Percentiles rank a stretch among this genome's conserved stretches.
Conservation (phyloP, 768 basidiomycete genomes). For the Dioszegia hungarica region DNA sequence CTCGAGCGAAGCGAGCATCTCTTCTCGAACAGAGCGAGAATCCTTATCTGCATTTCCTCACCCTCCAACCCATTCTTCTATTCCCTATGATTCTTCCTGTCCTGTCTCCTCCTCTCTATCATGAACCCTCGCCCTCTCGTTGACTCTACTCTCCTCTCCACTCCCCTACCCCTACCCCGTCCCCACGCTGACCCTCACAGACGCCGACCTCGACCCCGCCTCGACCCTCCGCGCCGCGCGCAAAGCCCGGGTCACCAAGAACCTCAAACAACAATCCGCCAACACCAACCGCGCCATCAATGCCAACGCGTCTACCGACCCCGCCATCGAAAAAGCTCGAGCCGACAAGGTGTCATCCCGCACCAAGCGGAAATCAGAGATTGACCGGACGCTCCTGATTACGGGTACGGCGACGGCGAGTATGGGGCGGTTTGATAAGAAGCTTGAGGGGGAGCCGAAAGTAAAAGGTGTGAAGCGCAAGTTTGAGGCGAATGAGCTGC, state of each 20-base stretch:
- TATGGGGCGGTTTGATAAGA: constrained; percentile 86
- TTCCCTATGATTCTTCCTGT: too few relatives aligned
- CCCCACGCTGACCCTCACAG: constrained; percentile 52
- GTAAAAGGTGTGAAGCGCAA: constrained; percentile 81
- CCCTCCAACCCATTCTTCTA: too few relatives aligned
- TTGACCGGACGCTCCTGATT: constrained; percentile 70
- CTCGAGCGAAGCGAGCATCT: too few relatives aligned
- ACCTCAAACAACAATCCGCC: constrained; percentile 67
- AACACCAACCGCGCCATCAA: constrained; percentile 64
- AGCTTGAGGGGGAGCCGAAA: constrained; percentile 87
- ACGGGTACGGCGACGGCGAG: constrained; percentile 83
- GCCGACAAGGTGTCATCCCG: constrained; percentile 5
- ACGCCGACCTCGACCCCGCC: constrained; percentile 72
- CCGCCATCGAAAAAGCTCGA: constrained; percentile 1
- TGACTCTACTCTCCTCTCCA: not conserved
- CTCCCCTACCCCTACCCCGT: not conserved
- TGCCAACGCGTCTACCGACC: constrained; percentile 9
- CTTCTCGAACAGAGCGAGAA: too few relatives aligned
- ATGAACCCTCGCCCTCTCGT: not conserved
- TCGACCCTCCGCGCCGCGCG: constrained; percentile 71
- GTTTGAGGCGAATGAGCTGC: constrained; percentile 78
- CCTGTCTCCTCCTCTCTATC: not conserved
- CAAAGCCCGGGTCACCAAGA: constrained; percentile 76
- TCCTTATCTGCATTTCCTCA: too few relatives aligned
- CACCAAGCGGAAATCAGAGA: constrained; percentile 61